Conservation (phyloP, 2,329 filamentous ascomycete genomes). For the Scolecobasidium constrictum region DNA sequence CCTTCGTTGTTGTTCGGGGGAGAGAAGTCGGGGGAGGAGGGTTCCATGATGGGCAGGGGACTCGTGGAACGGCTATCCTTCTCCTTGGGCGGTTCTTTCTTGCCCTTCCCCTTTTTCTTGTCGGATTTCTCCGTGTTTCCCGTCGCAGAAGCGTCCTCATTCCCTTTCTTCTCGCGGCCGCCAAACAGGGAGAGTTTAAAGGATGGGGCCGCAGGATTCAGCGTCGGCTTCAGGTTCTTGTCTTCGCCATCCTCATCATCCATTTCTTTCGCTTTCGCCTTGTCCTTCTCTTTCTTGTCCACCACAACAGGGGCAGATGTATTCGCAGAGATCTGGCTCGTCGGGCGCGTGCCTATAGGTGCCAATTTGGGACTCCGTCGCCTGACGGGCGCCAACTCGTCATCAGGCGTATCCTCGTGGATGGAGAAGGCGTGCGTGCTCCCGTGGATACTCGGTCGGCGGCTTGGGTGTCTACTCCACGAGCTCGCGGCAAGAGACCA, state of each 20-base stretch:
- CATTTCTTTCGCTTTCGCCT: too few relatives aligned
- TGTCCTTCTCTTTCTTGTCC: too few relatives aligned
- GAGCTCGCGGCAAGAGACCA: constrained; percentile 53
- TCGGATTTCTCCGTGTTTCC: constrained; percentile 22
- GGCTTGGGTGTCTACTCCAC: constrained; percentile 21
- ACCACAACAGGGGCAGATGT: too few relatives aligned
- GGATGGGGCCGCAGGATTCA: constrained; percentile 83
- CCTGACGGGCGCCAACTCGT: background rate
- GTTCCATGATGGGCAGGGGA: constrained; percentile 6
- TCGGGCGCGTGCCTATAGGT: constrained; percentile 70
- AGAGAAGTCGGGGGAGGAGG: constrained; percentile 18
- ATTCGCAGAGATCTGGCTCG: constrained; percentile 6
- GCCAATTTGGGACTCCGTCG: constrained; percentile 7
- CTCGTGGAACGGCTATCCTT: constrained; percentile 7
- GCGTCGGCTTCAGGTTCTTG: constrained; percentile 16
- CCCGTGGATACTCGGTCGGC: constrained; percentile 22
- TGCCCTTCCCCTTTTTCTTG: constrained; percentile 22
- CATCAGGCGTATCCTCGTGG: background rate
- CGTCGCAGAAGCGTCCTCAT: constrained; percentile 24
- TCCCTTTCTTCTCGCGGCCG: constrained; percentile 18
- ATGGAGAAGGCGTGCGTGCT: background rate
- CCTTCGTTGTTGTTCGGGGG: constrained; percentile 20
- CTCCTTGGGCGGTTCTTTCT: constrained; percentile 9
- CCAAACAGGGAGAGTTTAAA: constrained; percentile 72
- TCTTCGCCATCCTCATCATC: too few relatives aligned